Percentiles rank a stretch among this genome's conserved stretches.
phyloP scores from a whole-genome alignment of 768 basidiomycete species.

The Trametes coccinea region DNA sequence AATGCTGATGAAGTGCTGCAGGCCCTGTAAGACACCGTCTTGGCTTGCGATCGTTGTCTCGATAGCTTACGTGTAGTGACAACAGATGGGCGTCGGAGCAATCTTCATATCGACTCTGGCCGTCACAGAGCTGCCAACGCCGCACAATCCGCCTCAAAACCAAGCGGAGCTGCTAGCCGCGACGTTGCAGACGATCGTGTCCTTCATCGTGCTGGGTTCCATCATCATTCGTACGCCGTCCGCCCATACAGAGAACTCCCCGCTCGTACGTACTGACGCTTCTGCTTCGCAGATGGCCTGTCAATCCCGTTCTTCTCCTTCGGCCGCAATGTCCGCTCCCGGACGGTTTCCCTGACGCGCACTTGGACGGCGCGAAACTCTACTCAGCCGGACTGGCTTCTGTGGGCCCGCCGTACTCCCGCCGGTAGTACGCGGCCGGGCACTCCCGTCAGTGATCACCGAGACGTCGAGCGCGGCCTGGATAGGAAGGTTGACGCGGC shows the following conservation, averaged over 20 bases:
- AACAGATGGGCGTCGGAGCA: conserved; percentile 87
- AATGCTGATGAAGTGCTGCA: not conserved
- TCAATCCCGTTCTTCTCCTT: conserved; percentile 69
- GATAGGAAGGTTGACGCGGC: conserved; percentile 6
- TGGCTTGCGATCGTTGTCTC: too few relatives aligned
- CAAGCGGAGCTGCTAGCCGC: conserved; percentile 75
- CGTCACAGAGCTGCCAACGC: conserved; percentile 56
- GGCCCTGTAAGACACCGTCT: not conserved
- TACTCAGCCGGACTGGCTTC: conserved; percentile 48
- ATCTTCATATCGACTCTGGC: conserved; percentile 86
- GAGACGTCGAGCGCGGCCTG: conserved; percentile 16
- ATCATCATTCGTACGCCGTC: conserved; percentile 70
- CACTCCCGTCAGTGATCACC: not conserved
- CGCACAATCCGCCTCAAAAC: conserved; percentile 58
- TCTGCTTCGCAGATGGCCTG: conserved; percentile 53
- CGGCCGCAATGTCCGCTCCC: conserved; percentile 47
- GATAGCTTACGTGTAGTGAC: not conserved
- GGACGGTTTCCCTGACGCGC: conserved; percentile 46
- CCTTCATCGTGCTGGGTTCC: conserved; percentile 85
- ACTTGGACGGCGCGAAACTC: conserved; percentile 41
- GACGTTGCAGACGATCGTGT: conserved; percentile 77
- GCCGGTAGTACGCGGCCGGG: conserved; percentile 10
- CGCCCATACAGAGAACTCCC: not conserved
- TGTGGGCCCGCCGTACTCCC: conserved; percentile 34
- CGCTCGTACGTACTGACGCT: not conserved